A percentile compares a stretch with the other conserved stretches of the same genome.
These are phyloP conservation scores for Collariella sp. DNA, from an alignment of 495 filamentous ascomycete genomes.

Conservation along the genomic window DNA sequence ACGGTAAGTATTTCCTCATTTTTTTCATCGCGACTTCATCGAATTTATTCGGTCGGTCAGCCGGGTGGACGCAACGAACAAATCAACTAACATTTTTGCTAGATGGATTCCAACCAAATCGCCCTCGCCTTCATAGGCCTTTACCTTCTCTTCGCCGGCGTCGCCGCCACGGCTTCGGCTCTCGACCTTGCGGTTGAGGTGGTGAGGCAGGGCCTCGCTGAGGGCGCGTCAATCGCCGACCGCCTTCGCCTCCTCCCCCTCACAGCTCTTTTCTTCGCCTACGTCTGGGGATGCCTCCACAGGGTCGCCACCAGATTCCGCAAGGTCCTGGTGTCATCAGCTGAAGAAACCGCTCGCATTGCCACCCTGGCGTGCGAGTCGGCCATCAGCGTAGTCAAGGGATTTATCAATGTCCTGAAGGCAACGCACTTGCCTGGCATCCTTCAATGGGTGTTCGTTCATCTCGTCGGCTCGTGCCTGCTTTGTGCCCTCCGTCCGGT, in stretches of 20 bases:
- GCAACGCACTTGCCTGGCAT: not conserved
- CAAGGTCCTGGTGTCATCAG: not conserved
- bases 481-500: not conserved
- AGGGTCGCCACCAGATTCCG: not conserved
- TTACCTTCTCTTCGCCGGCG: no score
- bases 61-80: no score
- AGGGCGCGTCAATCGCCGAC: not conserved
- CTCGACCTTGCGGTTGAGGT: no score
- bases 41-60: not conserved
- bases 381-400: not conserved
- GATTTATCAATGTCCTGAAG: conserved; percentile 4
- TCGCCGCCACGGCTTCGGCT: no score
- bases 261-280: not conserved
- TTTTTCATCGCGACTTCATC: not conserved
- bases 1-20: not conserved
- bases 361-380: not conserved
- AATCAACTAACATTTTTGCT: no score
- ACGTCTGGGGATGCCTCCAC: not conserved
- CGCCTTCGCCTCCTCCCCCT: not conserved
- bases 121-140: no score
- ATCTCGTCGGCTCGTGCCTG: not conserved
- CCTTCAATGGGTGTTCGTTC: not conserved
- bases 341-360: not conserved
- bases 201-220: no score
- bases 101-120: no score